Conservation (phyloP, 2,329 filamentous ascomycete genomes). For the Macroventuria anomochaeta region DNA sequence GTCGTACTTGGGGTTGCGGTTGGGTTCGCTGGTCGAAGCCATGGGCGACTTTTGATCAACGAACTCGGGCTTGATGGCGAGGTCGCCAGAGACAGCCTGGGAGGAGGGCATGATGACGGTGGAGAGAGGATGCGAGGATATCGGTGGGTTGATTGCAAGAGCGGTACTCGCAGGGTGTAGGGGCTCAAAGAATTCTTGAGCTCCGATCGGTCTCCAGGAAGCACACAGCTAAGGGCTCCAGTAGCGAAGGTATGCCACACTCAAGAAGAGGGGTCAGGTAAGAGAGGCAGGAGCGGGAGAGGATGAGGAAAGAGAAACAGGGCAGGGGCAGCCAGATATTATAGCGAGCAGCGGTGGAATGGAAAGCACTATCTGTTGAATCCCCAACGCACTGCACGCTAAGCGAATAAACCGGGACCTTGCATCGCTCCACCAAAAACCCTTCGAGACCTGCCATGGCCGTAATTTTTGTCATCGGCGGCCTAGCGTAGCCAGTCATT, state of each 20-base stretch:
- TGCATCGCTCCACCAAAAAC: conserved; percentile 31
- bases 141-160: conserved; percentile 26
- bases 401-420: conserved; percentile 44
- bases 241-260: conserved; percentile 22
- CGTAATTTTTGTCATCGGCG: conserved; percentile 27
- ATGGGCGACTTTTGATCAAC: conserved; percentile 55
- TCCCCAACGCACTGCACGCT: conserved; percentile 33
- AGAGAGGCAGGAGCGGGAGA: conserved; percentile 19
- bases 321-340: conserved; percentile 25
- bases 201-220: conserved; percentile 19
- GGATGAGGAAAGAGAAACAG: conserved; percentile 20
- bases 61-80: conserved; percentile 58
- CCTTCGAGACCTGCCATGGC: conserved; percentile 31
- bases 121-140: conserved; percentile 8
- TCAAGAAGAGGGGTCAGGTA: conserved; percentile 28
- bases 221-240: conserved; percentile 26
- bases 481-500: conserved; percentile 31
- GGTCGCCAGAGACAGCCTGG: conserved; percentile 56
- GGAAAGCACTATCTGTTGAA: conserved; percentile 34
- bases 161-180: conserved; percentile 23
- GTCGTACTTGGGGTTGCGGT: conserved; percentile 60
- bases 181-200: conserved; percentile 10
- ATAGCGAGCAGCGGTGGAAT: conserved; percentile 40
- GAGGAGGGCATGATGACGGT: conserved; percentile 57
- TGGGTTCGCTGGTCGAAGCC: conserved; percentile 60